Percentiles rank a stretch among this genome's conserved stretches.
Conservation (phyloP, 2,329 filamentous ascomycete genomes). For the Penicillium hesseltinei region DNA sequence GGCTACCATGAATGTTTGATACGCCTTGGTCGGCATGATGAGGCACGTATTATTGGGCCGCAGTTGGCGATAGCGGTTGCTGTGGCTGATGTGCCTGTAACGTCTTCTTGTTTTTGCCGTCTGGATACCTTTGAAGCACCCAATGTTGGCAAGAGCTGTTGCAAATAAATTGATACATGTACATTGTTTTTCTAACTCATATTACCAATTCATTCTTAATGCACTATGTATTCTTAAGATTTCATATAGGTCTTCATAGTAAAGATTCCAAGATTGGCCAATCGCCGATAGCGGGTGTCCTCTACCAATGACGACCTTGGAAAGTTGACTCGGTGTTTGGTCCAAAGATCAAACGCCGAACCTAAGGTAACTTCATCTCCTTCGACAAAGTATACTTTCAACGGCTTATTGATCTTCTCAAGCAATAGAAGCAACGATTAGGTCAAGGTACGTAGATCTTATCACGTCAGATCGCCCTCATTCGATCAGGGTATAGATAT, state of each 20-base stretch:
- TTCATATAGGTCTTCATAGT: not conserved
- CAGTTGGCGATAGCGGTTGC: slow-evolving; percentile 55
- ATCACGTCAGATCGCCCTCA: no score
- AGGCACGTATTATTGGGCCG: slow-evolving; percentile 49
- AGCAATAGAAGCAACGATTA: not conserved
- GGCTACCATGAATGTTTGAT: slow-evolving; percentile 69
- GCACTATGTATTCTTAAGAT: not conserved
- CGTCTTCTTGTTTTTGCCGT: slow-evolving; percentile 59
- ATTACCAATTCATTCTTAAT: not conserved
- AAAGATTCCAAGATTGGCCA: not conserved
- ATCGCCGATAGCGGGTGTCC: not conserved
- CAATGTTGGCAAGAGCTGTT: slow-evolving; percentile 9
- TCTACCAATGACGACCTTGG: not conserved
- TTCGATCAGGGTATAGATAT: not conserved
- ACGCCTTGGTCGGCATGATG: slow-evolving; percentile 50
- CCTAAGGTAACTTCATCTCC: not conserved
- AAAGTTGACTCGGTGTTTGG: not conserved
- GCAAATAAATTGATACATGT: slow-evolving; percentile 6
- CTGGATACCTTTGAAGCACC: slow-evolving; percentile 17
- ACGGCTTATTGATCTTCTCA: not conserved
- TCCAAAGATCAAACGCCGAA: slow-evolving; percentile 1
- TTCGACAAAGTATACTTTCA: not conserved
- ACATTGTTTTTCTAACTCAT: not conserved
- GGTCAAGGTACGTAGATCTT: not conserved
- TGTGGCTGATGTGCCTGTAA: slow-evolving; percentile 59